A percentile compares a stretch with the other conserved stretches of the same genome.
phyloP scores from a whole-genome alignment of 139 green algal genomes.

The Picochlorum sp. region DNA sequence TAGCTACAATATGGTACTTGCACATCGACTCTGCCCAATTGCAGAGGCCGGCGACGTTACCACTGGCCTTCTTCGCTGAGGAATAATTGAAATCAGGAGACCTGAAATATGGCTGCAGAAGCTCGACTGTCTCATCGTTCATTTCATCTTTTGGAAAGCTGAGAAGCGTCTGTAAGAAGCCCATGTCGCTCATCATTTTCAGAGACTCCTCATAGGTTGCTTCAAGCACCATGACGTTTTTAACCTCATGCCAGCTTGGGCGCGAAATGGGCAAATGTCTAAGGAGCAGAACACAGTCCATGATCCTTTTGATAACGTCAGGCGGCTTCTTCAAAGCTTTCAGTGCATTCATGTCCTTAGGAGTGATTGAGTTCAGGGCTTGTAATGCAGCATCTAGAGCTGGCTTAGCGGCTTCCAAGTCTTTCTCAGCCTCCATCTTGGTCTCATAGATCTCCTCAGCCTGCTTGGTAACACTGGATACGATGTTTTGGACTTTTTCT shows the following conservation, averaged over 20 bases:
- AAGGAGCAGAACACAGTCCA: slow-evolving; percentile 88
- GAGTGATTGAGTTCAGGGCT: slow-evolving; percentile 82
- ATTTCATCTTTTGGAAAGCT: slow-evolving; percentile 93
- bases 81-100: slow-evolving; percentile 89
- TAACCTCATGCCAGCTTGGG: slow-evolving; percentile 57
- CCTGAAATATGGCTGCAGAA: slow-evolving; percentile 84
- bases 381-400: slow-evolving; percentile 80
- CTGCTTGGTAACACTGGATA: slow-evolving; percentile 53
- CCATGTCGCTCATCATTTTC: slow-evolving; percentile 91
- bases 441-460: slow-evolving; percentile 49
- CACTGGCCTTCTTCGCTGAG: slow-evolving; percentile 69
- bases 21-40: slow-evolving; percentile 91
- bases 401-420: slow-evolving; percentile 83
- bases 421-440: slow-evolving; percentile 79
- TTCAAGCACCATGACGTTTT: slow-evolving; percentile 66
- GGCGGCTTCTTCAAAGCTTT: slow-evolving; percentile 93
- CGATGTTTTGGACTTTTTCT: slow-evolving; percentile 72
- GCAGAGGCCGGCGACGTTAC: slow-evolving; percentile 83
- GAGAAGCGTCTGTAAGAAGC: slow-evolving; percentile 76
- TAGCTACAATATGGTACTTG: slow-evolving; percentile 86
- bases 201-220: slow-evolving; percentile 76
- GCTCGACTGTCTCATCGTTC: slow-evolving; percentile 85
- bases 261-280: slow-evolving; percentile 10
- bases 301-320: slow-evolving; percentile 93
- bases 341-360: slow-evolving; percentile 79